phyloP scores from a whole-genome alignment of 2,329 filamentous ascomycete genomes.

The Orbilia blumenaviensis region DNA sequence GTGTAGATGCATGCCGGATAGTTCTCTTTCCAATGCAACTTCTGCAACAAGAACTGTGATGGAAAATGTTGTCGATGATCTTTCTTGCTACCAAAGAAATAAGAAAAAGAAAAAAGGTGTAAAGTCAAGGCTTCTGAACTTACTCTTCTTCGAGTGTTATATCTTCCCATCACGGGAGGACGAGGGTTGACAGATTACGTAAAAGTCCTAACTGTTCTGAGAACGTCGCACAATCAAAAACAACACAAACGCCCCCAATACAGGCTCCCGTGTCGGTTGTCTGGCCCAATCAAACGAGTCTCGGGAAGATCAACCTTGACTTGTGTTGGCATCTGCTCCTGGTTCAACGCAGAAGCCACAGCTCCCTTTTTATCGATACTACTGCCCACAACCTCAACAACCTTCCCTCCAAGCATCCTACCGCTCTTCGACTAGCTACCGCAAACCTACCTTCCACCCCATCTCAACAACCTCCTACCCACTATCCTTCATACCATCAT shows the following conservation, averaged over 20 bases:
- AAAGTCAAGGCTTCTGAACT: too few relatives aligned
- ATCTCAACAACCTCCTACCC: constrained; percentile 4
- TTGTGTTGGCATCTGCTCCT: background rate
- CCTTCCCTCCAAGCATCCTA: constrained; percentile 35
- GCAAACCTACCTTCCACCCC: too few relatives aligned
- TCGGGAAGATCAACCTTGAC: background rate
- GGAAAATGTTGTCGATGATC: too few relatives aligned
- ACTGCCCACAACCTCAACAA: constrained; percentile 35
- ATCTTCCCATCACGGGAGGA: too few relatives aligned
- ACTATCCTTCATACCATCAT: constrained; percentile 17
- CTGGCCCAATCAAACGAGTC: too few relatives aligned
- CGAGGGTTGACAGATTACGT: constrained; percentile 1
- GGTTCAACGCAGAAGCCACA: constrained; percentile 23
- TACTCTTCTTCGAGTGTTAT: too few relatives aligned
- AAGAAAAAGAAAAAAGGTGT: too few relatives aligned
- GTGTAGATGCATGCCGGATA: background rate
- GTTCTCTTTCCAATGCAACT: background rate
- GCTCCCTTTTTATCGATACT: constrained; percentile 53
- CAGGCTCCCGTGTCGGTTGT: too few relatives aligned
- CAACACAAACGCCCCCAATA: too few relatives aligned
- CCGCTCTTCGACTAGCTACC: constrained; percentile 16
- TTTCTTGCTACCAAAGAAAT: too few relatives aligned
- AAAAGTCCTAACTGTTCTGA: background rate
- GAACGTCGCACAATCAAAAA: too few relatives aligned
- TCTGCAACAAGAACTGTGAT: constrained; percentile 1